Conservation (phyloP, 371 early-diverging fungal species). For the Circinella umbellata region DNA sequence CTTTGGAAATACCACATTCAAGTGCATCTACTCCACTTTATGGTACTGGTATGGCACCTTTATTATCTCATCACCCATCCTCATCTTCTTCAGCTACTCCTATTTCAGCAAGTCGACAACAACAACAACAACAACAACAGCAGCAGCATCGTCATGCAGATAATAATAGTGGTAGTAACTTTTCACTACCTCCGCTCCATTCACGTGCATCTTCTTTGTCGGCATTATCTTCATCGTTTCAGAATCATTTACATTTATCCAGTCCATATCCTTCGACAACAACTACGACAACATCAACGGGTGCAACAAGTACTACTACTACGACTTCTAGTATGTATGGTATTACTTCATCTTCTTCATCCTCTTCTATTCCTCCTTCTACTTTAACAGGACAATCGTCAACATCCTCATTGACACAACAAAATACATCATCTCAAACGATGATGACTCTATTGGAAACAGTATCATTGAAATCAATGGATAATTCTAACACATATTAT, state of each 20-base stretch:
- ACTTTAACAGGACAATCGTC: neutral
- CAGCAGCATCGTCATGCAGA: slow-evolving; percentile 10
- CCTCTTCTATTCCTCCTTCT: too few species aligned
- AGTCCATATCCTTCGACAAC: neutral
- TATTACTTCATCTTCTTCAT: too few species aligned
- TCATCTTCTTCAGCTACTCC: slow-evolving; percentile 18
- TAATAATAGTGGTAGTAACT: neutral
- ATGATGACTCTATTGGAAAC: slow-evolving; percentile 35
- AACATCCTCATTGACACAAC: slow-evolving; percentile 1
- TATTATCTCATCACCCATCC: slow-evolving; percentile 19
- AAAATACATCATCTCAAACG: neutral
- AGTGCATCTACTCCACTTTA: slow-evolving; percentile 45
- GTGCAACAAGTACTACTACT: neutral
- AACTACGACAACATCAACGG: neutral
- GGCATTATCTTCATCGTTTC: slow-evolving; percentile 9
- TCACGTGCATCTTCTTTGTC: slow-evolving; percentile 43
- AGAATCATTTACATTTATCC: slow-evolving; percentile 10
- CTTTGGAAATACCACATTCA: slow-evolving; percentile 18
- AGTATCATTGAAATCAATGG: slow-evolving; percentile 42
- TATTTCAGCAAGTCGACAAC: neutral
- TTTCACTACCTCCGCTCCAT: slow-evolving; percentile 20
- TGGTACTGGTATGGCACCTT: slow-evolving; percentile 1
- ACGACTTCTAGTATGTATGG: neutral
- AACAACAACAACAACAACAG: too few species aligned
- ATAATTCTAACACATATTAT: slow-evolving; percentile 31